Conservation (phyloP, 805 yeast genomes). For the Candida ascalaphidarum region DNA sequence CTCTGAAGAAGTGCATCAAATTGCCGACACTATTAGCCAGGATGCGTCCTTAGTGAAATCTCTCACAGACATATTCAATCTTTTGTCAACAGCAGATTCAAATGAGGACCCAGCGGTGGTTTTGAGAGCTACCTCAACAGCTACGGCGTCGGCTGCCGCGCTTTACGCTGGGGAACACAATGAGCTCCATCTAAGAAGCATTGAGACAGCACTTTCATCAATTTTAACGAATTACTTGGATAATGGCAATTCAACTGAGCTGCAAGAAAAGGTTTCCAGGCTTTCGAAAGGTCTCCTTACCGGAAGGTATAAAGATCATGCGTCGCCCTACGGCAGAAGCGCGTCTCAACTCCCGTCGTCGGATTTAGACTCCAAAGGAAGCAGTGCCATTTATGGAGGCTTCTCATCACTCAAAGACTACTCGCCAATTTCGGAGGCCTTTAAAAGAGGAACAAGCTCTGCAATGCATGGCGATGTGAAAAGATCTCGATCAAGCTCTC, state of each 20-base stretch:
- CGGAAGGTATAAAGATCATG: too few relatives aligned
- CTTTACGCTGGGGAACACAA: conserved; percentile 20
- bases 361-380: conserved; percentile 2
- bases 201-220: conserved; percentile 16
- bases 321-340: too few relatives aligned
- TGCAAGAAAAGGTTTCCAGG: conserved; percentile 14
- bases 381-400: conserved; percentile 1
- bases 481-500: too few relatives aligned
- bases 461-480: conserved; percentile 1
- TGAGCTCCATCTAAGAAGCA: conserved; percentile 10
- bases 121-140: conserved; percentile 26
- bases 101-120: conserved; percentile 25
- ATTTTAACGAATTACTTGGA: conserved; percentile 16
- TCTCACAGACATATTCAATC: conserved; percentile 26
- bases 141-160: conserved; percentile 30
- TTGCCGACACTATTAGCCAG: conserved; percentile 6
- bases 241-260: conserved; percentile 10
- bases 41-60: conserved; percentile 13
- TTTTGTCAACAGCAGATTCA: conserved; percentile 24
- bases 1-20: conserved; percentile 7
- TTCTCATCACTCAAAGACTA: conserved; percentile 1
- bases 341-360: too few relatives aligned
- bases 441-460: conserved; percentile 1
- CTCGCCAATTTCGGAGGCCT: background rate
- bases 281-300: conserved; percentile 14